Percentiles rank a stretch among this genome's conserved stretches.
Evolutionary conservation across 257 asterid genomes (phyloP).

Genomic region (Fraxinus excelsior): DNA sequence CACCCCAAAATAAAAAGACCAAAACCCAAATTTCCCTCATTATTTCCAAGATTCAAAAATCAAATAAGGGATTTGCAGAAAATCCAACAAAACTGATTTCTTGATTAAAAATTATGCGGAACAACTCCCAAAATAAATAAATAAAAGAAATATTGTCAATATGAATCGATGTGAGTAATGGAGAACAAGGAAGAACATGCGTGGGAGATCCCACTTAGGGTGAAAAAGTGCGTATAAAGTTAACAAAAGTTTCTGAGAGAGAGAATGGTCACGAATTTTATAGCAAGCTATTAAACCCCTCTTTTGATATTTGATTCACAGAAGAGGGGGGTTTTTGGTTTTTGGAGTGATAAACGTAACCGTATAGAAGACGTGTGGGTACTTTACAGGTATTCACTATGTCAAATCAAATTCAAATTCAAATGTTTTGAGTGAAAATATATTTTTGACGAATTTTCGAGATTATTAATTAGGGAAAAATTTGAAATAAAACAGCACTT

Average conservation of each 20-base stretch:
- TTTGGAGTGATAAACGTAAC: neutral
- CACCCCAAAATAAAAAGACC: conserved; percentile 1
- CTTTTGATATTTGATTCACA: neutral
- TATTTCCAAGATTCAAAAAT: conserved; percentile 12
- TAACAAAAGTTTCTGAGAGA: neutral
- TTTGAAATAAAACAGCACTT: too few relatives aligned
- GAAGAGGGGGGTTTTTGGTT: neutral
- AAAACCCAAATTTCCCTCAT: conserved; percentile 27
- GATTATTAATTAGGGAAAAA: too few relatives aligned
- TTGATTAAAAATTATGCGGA: too few relatives aligned
- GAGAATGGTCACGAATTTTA: neutral
- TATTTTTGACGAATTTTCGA: too few relatives aligned
- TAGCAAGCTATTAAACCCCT: neutral
- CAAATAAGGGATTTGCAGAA: neutral
- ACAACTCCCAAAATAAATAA: too few relatives aligned
- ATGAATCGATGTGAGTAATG: neutral
- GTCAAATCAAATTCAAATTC: too few relatives aligned
- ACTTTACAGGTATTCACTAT: too few relatives aligned
- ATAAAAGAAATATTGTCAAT: neutral
- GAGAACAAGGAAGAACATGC: neutral
- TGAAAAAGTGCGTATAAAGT: neutral
- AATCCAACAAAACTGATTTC: too few relatives aligned
- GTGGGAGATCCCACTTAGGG: neutral
- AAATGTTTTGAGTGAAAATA: too few relatives aligned
- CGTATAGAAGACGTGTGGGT: neutral